A percentile compares a stretch with the other conserved stretches of the same genome.
Evolutionary conservation across 768 basidiomycete species (phyloP).

Genomic region (Podaxis sp.): DNA sequence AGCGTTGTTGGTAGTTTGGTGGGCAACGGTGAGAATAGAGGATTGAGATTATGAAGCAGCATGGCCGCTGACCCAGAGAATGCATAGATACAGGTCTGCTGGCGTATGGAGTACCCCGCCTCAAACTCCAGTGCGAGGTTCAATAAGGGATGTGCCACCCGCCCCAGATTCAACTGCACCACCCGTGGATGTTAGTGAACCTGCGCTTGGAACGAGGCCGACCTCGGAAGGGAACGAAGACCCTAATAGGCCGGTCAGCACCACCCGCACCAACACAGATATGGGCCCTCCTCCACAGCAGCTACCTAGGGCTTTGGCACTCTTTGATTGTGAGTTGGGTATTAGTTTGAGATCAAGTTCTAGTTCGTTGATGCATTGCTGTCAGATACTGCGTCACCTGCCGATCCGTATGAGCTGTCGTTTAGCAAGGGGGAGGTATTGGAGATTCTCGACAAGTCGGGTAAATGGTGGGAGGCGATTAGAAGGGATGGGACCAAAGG

Average conservation of each 20-base stretch:
- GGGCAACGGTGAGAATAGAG: conserved; percentile 1
- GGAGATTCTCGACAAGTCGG: conserved; percentile 72
- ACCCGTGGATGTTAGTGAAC: neutral
- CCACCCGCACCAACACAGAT: neutral
- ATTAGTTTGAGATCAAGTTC: neutral
- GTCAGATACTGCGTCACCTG: conserved; percentile 67
- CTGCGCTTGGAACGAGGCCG: neutral
- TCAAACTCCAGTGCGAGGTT: conserved; percentile 8
- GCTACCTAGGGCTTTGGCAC: conserved; percentile 1
- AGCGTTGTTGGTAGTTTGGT: neutral
- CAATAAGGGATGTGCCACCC: conserved; percentile 15
- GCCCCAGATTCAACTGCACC: neutral
- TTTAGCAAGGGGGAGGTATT: conserved; percentile 86
- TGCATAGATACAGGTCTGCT: conserved; percentile 32
- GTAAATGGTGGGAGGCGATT: conserved; percentile 86
- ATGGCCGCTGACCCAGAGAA: neutral
- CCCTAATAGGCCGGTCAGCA: conserved; percentile 2
- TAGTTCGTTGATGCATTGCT: neutral
- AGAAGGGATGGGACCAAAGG: conserved; percentile 63
- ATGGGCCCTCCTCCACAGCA: neutral
- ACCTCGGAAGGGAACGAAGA: conserved; percentile 15
- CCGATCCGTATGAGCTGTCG: conserved; percentile 84
- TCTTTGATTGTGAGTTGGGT: conserved; percentile 5
- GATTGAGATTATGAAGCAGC: conserved; percentile 24
- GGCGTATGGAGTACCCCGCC: conserved; percentile 19